A percentile compares a stretch with the other conserved stretches of the same genome.
Evolutionary conservation across 495 filamentous ascomycete species (phyloP).

Genomic region (Daldinia grandis): DNA sequence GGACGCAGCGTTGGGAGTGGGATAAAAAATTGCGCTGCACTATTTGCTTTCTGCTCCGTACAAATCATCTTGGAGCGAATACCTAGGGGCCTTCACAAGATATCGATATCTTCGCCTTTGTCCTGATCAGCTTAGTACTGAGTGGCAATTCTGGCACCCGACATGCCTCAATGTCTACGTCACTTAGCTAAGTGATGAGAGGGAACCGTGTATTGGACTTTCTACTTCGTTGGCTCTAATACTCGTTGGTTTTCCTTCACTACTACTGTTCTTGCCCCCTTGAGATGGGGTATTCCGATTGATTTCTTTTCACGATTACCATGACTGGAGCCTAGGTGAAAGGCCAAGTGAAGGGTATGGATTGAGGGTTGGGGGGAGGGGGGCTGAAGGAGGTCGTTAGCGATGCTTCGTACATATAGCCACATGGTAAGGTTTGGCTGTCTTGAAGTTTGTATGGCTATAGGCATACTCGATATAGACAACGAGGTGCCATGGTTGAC

Average conservation of each 20-base stretch:
- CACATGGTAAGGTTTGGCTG: constrained; percentile 25
- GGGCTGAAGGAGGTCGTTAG: constrained; percentile 18
- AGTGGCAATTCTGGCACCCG: background rate
- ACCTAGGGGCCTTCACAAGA: background rate
- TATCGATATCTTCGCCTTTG: background rate
- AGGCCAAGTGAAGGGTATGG: constrained; percentile 36
- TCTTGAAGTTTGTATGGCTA: constrained; percentile 37
- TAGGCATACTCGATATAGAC: constrained; percentile 9
- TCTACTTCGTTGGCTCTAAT: constrained; percentile 24
- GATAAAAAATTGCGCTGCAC: constrained; percentile 32
- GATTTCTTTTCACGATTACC: constrained; percentile 43
- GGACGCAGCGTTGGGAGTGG: constrained; percentile 22
- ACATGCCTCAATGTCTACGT: constrained; percentile 6
- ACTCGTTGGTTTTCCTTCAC: constrained; percentile 25
- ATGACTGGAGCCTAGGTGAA: constrained; percentile 41
- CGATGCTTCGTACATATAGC: constrained; percentile 25
- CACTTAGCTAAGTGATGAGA: background rate
- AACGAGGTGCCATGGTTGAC: background rate
- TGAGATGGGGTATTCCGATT: constrained; percentile 28
- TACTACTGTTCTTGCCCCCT: constrained; percentile 41
- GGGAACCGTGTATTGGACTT: constrained; percentile 27
- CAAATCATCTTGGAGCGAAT: background rate
- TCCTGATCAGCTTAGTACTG: background rate
- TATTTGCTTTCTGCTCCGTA: background rate
- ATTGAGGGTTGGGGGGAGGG: constrained; percentile 28